Evolutionary conservation across 768 basidiomycete species (phyloP).

Genomic region (Kwoniella sp.): DNA sequence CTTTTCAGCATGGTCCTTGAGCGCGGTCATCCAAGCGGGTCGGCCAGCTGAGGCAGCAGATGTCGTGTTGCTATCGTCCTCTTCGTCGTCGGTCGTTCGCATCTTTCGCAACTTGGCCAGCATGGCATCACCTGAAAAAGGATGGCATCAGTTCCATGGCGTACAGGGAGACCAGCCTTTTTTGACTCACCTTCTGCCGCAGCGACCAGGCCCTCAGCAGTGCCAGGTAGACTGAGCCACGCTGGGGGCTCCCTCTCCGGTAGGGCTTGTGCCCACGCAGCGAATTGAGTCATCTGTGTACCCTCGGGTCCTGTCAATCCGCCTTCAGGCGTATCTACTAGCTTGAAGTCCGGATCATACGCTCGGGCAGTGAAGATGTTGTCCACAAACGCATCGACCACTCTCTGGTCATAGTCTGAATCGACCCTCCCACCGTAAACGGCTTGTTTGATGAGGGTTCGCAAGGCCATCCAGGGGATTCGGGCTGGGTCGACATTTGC

Average conservation of each 20-base stretch:
- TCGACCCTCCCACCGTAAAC: slow-evolving; percentile 94
- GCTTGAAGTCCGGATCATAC: slow-evolving; percentile 89
- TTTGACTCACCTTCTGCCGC: slow-evolving; percentile 75
- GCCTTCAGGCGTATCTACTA: slow-evolving; percentile 65
- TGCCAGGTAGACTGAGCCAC: slow-evolving; percentile 90
- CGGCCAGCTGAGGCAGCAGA: slow-evolving; percentile 59
- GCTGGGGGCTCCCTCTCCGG: slow-evolving; percentile 92
- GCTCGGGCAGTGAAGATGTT: slow-evolving; percentile 80
- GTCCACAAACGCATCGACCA: slow-evolving; percentile 91
- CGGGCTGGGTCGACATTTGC: slow-evolving; percentile 87
- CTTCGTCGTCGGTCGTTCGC: slow-evolving; percentile 61
- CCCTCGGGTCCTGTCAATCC: slow-evolving; percentile 80
- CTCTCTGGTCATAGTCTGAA: slow-evolving; percentile 90
- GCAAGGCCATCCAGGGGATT: slow-evolving; percentile 95
- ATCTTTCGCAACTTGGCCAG: slow-evolving; percentile 88
- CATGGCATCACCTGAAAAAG: slow-evolving; percentile 57
- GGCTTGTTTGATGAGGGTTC: slow-evolving; percentile 89
- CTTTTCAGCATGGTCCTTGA: slow-evolving; percentile 78
- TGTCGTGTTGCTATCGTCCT: slow-evolving; percentile 28
- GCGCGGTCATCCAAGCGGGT: slow-evolving; percentile 91
- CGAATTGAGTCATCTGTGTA: slow-evolving; percentile 86
- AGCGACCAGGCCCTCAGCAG: slow-evolving; percentile 89
- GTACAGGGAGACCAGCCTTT: background rate
- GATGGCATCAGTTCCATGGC: background rate
- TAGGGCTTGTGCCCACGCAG: slow-evolving; percentile 82